A percentile compares a stretch with the other conserved stretches of the same genome.
phyloP scores from a whole-genome alignment of 495 filamentous ascomycete species.

The Immersiella caudata region DNA sequence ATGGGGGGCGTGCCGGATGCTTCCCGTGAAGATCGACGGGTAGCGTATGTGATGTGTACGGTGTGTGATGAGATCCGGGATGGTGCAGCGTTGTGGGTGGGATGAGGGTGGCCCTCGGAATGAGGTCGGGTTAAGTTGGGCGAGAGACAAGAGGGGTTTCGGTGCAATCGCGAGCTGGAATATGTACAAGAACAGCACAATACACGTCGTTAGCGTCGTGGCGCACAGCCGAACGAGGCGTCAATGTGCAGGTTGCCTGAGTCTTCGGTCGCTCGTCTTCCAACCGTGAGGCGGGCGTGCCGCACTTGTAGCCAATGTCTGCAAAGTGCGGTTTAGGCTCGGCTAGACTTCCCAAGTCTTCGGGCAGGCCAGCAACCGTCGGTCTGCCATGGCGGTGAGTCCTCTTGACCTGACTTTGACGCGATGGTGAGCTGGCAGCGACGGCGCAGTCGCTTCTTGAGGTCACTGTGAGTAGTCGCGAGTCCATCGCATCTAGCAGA shows the following conservation, averaged over 20 bases:
- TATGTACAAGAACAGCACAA: not conserved
- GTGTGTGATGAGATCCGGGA: not conserved
- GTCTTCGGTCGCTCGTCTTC: not conserved
- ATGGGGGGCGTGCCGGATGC: not conserved
- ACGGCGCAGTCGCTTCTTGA: not conserved
- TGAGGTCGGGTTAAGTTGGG: not conserved
- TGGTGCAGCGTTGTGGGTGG: not conserved
- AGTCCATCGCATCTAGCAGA: not conserved
- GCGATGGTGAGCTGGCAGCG: not conserved
- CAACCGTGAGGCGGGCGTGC: not conserved
- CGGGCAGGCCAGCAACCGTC: not conserved
- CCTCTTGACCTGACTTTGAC: not conserved
- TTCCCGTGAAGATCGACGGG: not conserved
- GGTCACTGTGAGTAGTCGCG: not conserved
- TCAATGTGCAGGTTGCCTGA: not conserved
- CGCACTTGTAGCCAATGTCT: not conserved
- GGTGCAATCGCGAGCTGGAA: not conserved
- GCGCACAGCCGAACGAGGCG: not conserved
- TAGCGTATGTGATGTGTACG: not conserved
- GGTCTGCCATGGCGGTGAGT: not conserved
- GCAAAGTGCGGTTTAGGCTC: not conserved
- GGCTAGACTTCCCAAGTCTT: not conserved
- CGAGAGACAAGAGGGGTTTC: not conserved
- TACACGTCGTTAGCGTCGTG: not conserved
- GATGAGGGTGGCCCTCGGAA: not conserved